Conservation (phyloP, 805 yeast genomes). For the Lachancea cidri region DNA sequence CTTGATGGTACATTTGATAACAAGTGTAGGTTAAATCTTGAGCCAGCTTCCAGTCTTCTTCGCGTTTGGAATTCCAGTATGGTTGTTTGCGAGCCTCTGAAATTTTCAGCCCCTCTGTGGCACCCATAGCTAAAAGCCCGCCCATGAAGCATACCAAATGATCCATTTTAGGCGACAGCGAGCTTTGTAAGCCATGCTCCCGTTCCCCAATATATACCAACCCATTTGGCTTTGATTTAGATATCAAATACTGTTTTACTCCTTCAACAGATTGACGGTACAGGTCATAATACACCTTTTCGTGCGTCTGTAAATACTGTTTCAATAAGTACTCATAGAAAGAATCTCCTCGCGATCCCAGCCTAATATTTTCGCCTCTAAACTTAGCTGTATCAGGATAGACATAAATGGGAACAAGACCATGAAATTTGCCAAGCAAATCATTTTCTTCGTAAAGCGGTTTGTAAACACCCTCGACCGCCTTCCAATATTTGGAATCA, state of each 20-base stretch:
- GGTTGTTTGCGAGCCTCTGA: slow-evolving; percentile 50
- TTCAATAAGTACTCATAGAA: slow-evolving; percentile 85
- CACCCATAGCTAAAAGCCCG: slow-evolving; percentile 83
- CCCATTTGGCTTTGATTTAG: slow-evolving; percentile 55
- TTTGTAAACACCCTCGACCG: slow-evolving; percentile 67
- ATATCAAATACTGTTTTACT: slow-evolving; percentile 60
- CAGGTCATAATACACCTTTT: slow-evolving; percentile 60
- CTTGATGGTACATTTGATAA: slow-evolving; percentile 73
- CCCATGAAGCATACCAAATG: slow-evolving; percentile 91
- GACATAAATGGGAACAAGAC: slow-evolving; percentile 78
- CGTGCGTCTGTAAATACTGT: slow-evolving; percentile 75
- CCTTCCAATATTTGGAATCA: slow-evolving; percentile 70
- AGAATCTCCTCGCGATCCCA: slow-evolving; percentile 91
- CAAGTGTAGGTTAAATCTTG: slow-evolving; percentile 75
- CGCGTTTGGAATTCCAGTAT: slow-evolving; percentile 54
- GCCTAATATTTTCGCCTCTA: slow-evolving; percentile 58
- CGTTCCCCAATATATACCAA: slow-evolving; percentile 74
- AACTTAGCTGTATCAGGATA: slow-evolving; percentile 70
- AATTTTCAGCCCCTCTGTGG: slow-evolving; percentile 64
- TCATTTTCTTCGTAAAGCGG: slow-evolving; percentile 57
- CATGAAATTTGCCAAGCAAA: slow-evolving; percentile 40
- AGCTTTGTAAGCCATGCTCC: slow-evolving; percentile 59
- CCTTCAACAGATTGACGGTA: slow-evolving; percentile 76
- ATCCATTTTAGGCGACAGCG: slow-evolving; percentile 73
- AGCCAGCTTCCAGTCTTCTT: slow-evolving; percentile 62